Base-by-base conservation (phyloP, 768 basidiomycete genomes). In the Tulasnella sp. region DNA sequence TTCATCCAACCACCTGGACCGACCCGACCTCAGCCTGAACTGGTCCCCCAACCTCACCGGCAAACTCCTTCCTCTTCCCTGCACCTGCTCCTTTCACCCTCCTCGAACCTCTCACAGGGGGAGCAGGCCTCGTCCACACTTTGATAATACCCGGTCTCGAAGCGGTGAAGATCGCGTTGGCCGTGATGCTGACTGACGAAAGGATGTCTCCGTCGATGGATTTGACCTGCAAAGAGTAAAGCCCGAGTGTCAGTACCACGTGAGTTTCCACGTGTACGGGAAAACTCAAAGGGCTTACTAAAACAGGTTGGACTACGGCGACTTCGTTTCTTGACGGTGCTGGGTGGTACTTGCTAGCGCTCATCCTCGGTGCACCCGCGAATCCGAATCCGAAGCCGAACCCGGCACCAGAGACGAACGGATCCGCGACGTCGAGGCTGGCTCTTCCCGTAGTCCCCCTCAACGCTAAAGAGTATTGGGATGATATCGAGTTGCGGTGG, bases 271-370 rank as follows among this genome's bases (percentile, higher is more conserved):
- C 42, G 42, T 44, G 42, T 12, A 44, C 42, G 16, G 42, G 16
- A 16, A 44, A 10, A 14, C 14, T 12, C 10, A 1, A 12, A 31
- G 58, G 5, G 12, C 89, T 82, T 82, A 96, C 95, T 81, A 97
- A 85, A 52, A 97, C 95, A 34, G 97, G 96, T 83, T 97, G 96
- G 2, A 98, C 91, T 38, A 94, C 89, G 7, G 96, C 92, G 14
- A 97, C 92, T 82, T 98, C 97, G 81, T 93, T 96, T 34, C 96
- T 88, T 2, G 95, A 94, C 3, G 96, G 97, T 3, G 97, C 94
- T 36, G 94, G 91, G 82, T 98, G 97, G 82, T 92, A 97, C 18
- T 76, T 74, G 12, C 81, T 78, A 8, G 80, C 79, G n/a, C 21
- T 52, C 48, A 40, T 71, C 34, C 71, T n/a, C 1, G 75, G 38